Evolutionary conservation across 106 monocot genomes (phyloP), one percentile per base, ranked within the genome.

Genomic region (Dioscorea dumetorum): DNA sequence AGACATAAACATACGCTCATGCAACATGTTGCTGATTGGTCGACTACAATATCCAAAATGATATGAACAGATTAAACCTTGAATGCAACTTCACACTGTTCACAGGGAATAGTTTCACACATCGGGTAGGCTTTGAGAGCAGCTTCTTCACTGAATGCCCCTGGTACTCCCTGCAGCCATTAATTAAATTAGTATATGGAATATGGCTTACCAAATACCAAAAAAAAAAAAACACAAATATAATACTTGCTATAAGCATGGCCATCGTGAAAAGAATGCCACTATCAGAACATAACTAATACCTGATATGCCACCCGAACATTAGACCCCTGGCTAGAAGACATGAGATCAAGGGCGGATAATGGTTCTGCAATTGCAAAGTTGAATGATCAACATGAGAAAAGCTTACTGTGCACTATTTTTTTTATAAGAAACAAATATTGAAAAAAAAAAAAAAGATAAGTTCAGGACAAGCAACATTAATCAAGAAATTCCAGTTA

Each of bases 271-370:
- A 17, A 32, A 68, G n/a, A 41, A 28, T 19, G 34, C 66, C 50
- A 28, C 20, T n/a, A 23, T 21, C 8, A 4, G 59, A 14, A 21
- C 17, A 57, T 22, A 67, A 67, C 19, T 15, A 32, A 63, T 64
- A 90, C 91, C 86, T 87, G 91, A 77, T 82, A 91, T 58, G 91
- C 91, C 31, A 91, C 77, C 12, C 87, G 86, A 21, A 91, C 50
- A 62, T 82, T 77, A 50, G 87, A 84, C 49, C 79, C 79, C 63
- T 77, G 15, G 33, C 68, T 71, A 79, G 76, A 72, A 59, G 24
- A 64, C 56, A 79, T 75, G 54, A 84, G 66, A 70, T 82, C 77
- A 71, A 62, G 66, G 28, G 60, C 32, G 50, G 91, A 71, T 65
- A 91, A 77, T 52, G 87, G 87, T 34, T 79, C 91, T 86, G 76